Evolutionary conservation across 2,329 filamentous ascomycete species (phyloP), one percentile per base, ranked within the genome.

Genomic region (Cercospora janseana): DNA sequence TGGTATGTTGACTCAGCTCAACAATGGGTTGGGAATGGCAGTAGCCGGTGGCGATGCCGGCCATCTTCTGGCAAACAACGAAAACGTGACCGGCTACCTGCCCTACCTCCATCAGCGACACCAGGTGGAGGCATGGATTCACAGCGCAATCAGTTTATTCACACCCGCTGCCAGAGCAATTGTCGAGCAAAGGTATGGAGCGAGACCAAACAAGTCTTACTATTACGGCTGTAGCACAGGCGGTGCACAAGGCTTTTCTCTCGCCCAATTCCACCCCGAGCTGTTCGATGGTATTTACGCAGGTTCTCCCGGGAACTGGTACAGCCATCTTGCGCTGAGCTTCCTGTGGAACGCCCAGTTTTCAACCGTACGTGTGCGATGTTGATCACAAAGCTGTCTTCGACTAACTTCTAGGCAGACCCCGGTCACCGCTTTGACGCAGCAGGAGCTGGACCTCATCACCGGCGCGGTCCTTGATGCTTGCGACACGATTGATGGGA

Each of bases 231-330:
- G 71, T 42, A 71, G 67, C 0, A 72, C 70, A 3, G 72, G 71
- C 6, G 72, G 72, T 6, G 66, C 67, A 5, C 71, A 74, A 60
- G 72, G 60, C 0, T 71, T 70, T 50, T 68, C 71, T 20, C 56
- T 70, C n/a, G 69, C 70, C 2, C 67, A 72, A 43, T 69, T 59
- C 12, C 67, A 73, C 47, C 70, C 72, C 0, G 57, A 66, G 1
- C 60, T 73, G 4, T 74, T 75, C 34, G 70, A 74, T 52, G 72
- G 72, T 1, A 72, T 75, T 4, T 59, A 68, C 28, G 72, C 69
- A 6, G 70, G 70, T 10, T 64, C 61, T 24, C 72, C 72, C 4
- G 72, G 69, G 0, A 67, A 70, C 37, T 72, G 65, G 64, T 71
- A 69, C 40, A 65, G 63, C 1, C 63, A 66, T 46, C 54, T 65